Base-by-base conservation (phyloP, 2,329 filamentous ascomycete genomes). In the Aspergillus fumigatiaffinis region DNA sequence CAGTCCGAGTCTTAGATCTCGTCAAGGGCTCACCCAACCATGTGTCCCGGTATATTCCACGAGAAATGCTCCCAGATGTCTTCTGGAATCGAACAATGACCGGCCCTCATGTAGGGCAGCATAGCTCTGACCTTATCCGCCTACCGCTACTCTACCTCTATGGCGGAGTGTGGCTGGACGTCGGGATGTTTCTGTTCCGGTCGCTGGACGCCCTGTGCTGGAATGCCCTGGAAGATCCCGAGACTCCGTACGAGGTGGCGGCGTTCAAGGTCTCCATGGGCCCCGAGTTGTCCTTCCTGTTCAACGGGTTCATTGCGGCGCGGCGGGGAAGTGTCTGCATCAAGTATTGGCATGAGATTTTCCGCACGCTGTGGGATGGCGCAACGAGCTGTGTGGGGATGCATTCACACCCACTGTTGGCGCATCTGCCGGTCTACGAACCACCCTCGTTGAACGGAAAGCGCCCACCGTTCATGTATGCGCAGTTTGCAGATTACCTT, bases 1-100 rank as follows among this genome's bases (percentile, higher is more conserved):
- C 68, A 2, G 68, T 79, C 25, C 75, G 73, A 50, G 67, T 78
- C 8, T 60, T 79, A n/a, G 76, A 79, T 58, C 59, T 62, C 3
- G 69, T 76, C 5, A 61, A 65, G 0, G 69, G 64, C 10, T 78
- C 76, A 1, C 65, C 67, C 14, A 76, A 71, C 28, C 69, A 76
- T 54, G 65, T 73, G 5, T 21, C 48, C 1, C 35, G 44, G 12
- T 60, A 44, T 41, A 50, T 63, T 9, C 38, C 42, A 0, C 28
- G 55, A 3, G 20, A 26, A 3, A 38, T 55, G 8, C 35, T 65
- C 23, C 61, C 62, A 1, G 32, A 53, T n/a, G 49, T 55, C 4
- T 60, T 63, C 47, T 38, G 49, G 9, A 14, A 60, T 17, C 32
- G 55, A 5, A 59, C 52, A 10, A 64, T 64, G 62, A 50, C 49